Conservation (phyloP, 805 yeast genomes). For the Yarrowia sp. region DNA sequence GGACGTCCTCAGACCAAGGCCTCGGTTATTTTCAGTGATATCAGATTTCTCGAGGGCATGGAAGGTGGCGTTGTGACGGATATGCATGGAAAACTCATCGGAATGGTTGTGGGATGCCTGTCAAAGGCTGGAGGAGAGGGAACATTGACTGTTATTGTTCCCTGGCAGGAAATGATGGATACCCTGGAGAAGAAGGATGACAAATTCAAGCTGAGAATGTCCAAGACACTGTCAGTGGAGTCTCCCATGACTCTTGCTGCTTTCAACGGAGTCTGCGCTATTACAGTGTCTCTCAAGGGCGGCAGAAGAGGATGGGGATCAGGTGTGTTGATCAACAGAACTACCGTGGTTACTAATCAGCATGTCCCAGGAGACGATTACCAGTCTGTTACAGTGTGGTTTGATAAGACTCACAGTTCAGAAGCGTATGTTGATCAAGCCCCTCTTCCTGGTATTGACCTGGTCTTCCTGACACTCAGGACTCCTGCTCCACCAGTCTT, state of each 20-base stretch:
- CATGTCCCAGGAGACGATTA: constrained; percentile 47
- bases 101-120: constrained; percentile 47
- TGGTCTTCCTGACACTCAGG: constrained; percentile 45
- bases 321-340: constrained; percentile 48
- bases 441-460: constrained; percentile 49
- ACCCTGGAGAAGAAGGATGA: constrained; percentile 12
- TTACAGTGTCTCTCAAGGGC: constrained; percentile 40
- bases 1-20: constrained; percentile 38
- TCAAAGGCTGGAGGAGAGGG: constrained; percentile 49
- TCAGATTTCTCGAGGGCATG: constrained; percentile 51
- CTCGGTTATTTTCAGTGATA: constrained; percentile 45
- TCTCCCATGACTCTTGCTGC: constrained; percentile 12
- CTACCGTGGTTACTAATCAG: constrained; percentile 48
- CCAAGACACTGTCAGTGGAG: constrained; percentile 21
- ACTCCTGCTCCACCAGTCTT: constrained; percentile 39
- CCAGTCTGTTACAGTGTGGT: constrained; percentile 39
- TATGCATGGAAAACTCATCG: constrained; percentile 42
- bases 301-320: constrained; percentile 50
- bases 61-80: constrained; percentile 48
- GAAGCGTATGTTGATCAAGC: constrained; percentile 39
- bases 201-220: constrained; percentile 11
- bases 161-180: constrained; percentile 46
- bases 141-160: constrained; percentile 46
- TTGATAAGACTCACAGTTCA: constrained; percentile 33
- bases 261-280: constrained; percentile 31